Conservation (phyloP, 2,329 filamentous ascomycete genomes). For the Westerdykella ornata region DNA sequence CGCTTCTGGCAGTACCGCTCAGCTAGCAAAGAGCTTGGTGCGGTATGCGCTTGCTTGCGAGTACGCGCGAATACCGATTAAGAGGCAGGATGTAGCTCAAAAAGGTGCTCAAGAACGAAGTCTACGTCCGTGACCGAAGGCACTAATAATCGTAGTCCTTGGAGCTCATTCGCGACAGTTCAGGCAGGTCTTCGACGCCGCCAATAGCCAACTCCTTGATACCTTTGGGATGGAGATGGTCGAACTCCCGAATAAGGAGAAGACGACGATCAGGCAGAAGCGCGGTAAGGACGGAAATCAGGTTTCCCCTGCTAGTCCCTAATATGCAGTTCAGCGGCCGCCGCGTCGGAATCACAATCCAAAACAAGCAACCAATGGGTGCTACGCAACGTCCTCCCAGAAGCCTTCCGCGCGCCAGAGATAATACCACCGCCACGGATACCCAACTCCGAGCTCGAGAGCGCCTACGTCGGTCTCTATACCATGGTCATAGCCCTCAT, state of each 20-base stretch:
- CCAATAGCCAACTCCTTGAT: slow-evolving; percentile 62
- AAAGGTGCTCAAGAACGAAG: slow-evolving; percentile 36
- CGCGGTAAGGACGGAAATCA: slow-evolving; percentile 51
- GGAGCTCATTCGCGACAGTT: slow-evolving; percentile 64
- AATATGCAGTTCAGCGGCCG: slow-evolving; percentile 42
- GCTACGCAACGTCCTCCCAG: slow-evolving; percentile 65
- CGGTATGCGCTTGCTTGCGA: slow-evolving; percentile 56
- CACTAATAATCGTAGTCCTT: slow-evolving; percentile 51
- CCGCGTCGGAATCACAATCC: slow-evolving; percentile 47
- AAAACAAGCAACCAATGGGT: slow-evolving; percentile 65
- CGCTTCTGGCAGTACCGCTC: slow-evolving; percentile 27
- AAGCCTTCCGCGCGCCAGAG: slow-evolving; percentile 54
- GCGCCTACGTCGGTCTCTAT: slow-evolving; percentile 75
- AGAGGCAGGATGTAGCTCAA: slow-evolving; percentile 51
- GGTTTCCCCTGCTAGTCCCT: neutral
- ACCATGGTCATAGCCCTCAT: slow-evolving; percentile 74
- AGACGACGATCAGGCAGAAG: slow-evolving; percentile 70
- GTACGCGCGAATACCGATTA: slow-evolving; percentile 52
- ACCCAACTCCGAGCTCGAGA: slow-evolving; percentile 57
- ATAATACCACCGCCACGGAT: slow-evolving; percentile 64
- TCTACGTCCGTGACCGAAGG: neutral
- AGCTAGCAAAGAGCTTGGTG: slow-evolving; percentile 56
- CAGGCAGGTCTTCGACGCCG: slow-evolving; percentile 66
- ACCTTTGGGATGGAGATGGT: slow-evolving; percentile 90
- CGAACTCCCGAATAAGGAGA: slow-evolving; percentile 75